phyloP scores from a whole-genome alignment of 177 flowering plant genomes.

The Vitis hybrid region DNA sequence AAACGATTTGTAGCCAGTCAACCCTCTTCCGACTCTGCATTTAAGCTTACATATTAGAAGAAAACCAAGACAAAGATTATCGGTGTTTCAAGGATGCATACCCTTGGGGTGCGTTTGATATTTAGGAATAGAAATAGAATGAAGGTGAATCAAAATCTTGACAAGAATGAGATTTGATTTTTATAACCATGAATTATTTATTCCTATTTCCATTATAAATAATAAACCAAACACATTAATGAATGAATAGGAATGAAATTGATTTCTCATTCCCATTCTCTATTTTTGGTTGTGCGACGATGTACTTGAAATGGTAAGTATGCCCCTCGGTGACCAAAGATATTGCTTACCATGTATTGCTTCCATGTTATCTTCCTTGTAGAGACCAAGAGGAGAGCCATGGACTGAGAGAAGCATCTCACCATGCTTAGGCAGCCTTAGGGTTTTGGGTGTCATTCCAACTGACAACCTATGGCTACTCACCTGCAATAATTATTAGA shows the following conservation, averaged over 20 bases:
- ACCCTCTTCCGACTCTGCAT: conserved; percentile 51
- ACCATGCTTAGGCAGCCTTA: conserved; percentile 78
- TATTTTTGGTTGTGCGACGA: too few relatives aligned
- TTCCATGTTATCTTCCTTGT: conserved; percentile 90
- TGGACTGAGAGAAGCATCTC: conserved; percentile 88
- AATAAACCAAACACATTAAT: too few relatives aligned
- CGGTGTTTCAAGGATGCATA: not conserved
- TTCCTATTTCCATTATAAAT: too few relatives aligned
- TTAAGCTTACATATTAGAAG: conserved; percentile 8
- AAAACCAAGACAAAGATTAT: not conserved
- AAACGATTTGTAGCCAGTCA: conserved; percentile 15
- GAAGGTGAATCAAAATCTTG: too few relatives aligned
- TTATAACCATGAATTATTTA: too few relatives aligned
- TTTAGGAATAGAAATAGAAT: too few relatives aligned
- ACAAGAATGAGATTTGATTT: too few relatives aligned
- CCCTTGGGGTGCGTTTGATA: too few relatives aligned
- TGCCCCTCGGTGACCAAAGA: not conserved
- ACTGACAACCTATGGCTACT: conserved; percentile 63
- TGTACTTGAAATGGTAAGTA: not conserved
- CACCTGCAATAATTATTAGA: conserved; percentile 35
- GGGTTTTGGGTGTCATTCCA: conserved; percentile 83
- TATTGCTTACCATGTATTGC: conserved; percentile 65
- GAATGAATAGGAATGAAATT: too few relatives aligned
- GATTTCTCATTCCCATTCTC: too few relatives aligned
- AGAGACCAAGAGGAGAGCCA: conserved; percentile 96